Percentiles rank a stretch among this genome's conserved stretches.
These are phyloP conservation scores for Aspergillus ibericus DNA, from an alignment of 2,329 filamentous ascomycete species.

Conservation along the genomic window DNA sequence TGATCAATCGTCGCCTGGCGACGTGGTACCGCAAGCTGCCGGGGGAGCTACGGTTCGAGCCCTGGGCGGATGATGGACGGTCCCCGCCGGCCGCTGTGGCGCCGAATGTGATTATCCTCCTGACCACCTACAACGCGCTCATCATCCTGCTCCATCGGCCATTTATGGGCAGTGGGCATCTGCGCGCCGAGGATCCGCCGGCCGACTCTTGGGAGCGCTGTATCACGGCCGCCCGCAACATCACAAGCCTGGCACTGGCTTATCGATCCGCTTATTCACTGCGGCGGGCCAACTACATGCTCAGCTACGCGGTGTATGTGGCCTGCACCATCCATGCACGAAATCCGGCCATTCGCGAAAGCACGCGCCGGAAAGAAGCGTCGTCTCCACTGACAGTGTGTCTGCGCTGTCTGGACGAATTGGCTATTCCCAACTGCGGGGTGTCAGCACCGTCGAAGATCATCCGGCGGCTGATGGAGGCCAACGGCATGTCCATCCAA, in stretches of 20 bases:
- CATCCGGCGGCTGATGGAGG: slow-evolving; percentile 8
- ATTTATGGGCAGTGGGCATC: slow-evolving; percentile 40
- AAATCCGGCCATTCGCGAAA: slow-evolving; percentile 23
- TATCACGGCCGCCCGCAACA: slow-evolving; percentile 36
- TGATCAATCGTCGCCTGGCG: slow-evolving; percentile 27
- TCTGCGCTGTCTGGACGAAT: slow-evolving; percentile 5
- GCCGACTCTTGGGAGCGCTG: slow-evolving; percentile 34
- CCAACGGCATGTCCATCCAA: slow-evolving; percentile 4
- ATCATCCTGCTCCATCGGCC: slow-evolving; percentile 49
- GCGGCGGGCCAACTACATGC: slow-evolving; percentile 42
- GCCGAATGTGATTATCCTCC: slow-evolving; percentile 35
- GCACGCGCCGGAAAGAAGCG: background rate
- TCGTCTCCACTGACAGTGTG: slow-evolving; percentile 2
- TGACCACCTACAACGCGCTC: slow-evolving; percentile 43
- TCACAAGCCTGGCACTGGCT: slow-evolving; percentile 35
- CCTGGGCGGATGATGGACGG: slow-evolving; percentile 21
- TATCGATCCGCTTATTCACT: slow-evolving; percentile 45
- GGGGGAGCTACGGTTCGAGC: slow-evolving; percentile 17
- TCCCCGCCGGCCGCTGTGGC: slow-evolving; percentile 13
- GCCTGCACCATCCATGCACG: slow-evolving; percentile 45
- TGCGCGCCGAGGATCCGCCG: slow-evolving; percentile 18
- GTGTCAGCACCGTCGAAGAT: slow-evolving; percentile 6
- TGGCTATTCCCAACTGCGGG: slow-evolving; percentile 9
- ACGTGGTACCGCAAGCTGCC: slow-evolving; percentile 31
- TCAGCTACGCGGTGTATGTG: slow-evolving; percentile 47